These are phyloP conservation scores for Suillus bovinus DNA, from an alignment of 768 basidiomycete genomes.

Conservation along the genomic window DNA sequence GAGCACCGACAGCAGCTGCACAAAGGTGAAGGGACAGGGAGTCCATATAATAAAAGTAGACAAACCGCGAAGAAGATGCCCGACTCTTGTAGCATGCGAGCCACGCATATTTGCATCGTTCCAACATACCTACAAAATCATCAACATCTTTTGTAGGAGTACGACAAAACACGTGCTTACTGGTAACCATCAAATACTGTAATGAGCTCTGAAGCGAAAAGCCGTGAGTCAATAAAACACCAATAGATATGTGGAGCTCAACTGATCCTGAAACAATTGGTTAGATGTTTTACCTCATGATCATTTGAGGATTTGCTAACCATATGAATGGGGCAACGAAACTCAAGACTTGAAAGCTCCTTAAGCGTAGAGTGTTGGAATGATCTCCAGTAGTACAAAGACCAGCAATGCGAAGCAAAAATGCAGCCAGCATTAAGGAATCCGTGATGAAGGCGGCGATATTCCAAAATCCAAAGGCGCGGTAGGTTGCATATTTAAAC, in stretches of 20 bases:
- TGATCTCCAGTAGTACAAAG: conserved; percentile 37
- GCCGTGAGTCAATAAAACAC: conserved; percentile 2
- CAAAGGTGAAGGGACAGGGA: neutral
- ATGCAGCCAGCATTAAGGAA: conserved; percentile 69
- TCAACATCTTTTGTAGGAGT: neutral
- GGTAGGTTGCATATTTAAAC: conserved; percentile 73
- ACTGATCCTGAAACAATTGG: conserved; percentile 70
- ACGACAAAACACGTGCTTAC: conserved; percentile 35
- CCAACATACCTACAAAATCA: conserved; percentile 66
- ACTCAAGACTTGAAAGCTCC: conserved; percentile 87
- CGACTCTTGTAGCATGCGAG: conserved; percentile 91
- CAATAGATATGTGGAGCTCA: conserved; percentile 28
- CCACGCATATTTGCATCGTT: conserved; percentile 91
- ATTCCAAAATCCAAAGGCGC: conserved; percentile 83
- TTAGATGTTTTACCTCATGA: neutral
- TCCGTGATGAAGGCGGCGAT: conserved; percentile 72
- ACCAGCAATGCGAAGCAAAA: conserved; percentile 68
- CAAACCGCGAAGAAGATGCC: conserved; percentile 87
- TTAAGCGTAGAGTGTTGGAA: conserved; percentile 44
- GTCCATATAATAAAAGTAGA: conserved; percentile 7
- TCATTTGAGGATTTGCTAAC: conserved; percentile 41
- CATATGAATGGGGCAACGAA: conserved; percentile 88
- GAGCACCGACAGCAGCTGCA: conserved; percentile 76
- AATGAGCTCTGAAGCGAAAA: conserved; percentile 55
- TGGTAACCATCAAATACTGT: conserved; percentile 84